These are phyloP conservation scores for Penicillium sp. DNA, from an alignment of 2,329 filamentous ascomycete species.

Conservation along the genomic window DNA sequence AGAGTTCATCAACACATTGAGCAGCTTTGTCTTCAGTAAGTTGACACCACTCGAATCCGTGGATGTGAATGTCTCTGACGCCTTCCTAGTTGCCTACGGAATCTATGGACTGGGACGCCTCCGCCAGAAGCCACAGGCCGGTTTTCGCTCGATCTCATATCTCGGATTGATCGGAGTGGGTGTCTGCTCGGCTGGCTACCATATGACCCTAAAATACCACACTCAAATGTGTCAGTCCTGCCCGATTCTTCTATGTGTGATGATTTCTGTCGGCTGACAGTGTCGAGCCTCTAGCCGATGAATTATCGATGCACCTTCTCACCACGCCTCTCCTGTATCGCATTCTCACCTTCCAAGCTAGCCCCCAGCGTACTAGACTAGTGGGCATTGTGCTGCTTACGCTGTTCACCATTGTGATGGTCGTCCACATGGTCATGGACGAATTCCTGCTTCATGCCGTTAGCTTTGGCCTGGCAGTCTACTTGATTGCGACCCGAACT, in stretches of 20 bases:
- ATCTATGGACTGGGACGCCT: constrained; percentile 38
- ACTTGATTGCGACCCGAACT: constrained; percentile 34
- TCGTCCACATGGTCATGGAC: constrained; percentile 45
- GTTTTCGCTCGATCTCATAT: constrained; percentile 37
- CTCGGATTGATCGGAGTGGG: constrained; percentile 39
- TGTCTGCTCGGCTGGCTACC: constrained; percentile 30
- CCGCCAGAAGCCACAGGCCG: constrained; percentile 18
- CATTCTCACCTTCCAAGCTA: constrained; percentile 38
- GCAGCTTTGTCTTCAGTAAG: constrained; percentile 40
- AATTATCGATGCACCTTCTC: constrained; percentile 45
- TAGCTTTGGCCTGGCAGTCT: constrained; percentile 37
- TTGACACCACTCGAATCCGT: background rate
- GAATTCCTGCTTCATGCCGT: constrained; percentile 44
- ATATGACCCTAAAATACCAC: constrained; percentile 35
- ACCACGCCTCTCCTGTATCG: constrained; percentile 44
- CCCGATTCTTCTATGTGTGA: background rate
- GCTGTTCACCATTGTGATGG: constrained; percentile 37
- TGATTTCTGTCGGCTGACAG: background rate
- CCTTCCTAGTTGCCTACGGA: constrained; percentile 37
- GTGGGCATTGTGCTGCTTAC: constrained; percentile 21
- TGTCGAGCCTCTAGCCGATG: constrained; percentile 34
- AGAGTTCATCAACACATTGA: constrained; percentile 48
- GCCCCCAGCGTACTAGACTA: constrained; percentile 22
- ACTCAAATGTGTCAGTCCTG: constrained; percentile 32
- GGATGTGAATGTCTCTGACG: background rate